Evolutionary conservation across 2,329 filamentous ascomycete species (phyloP), one percentile per base, ranked within the genome.

Genomic region (Raffaelea arxii): DNA sequence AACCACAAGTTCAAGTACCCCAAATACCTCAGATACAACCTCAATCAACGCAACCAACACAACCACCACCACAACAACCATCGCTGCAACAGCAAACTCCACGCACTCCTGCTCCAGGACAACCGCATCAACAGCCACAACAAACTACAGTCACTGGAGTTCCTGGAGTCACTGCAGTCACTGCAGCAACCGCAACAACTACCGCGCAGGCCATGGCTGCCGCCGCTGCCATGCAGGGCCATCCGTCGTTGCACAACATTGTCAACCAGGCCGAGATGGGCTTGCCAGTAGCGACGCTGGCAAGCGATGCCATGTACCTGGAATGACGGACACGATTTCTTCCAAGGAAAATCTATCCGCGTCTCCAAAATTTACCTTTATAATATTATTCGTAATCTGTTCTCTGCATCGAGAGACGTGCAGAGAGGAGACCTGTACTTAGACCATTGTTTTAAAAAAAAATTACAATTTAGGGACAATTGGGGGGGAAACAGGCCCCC

Each of bases 251-350:
- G 4, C 27, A 41, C 19, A 30, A 41, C 21, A 30, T 36, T 24
- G 25, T 36, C 19, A 44, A 42, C 7, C 68, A 51, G 36, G 41
- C 60, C 14, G 70, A 72, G 38, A 66, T 74, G 58, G 58, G 61
- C 49, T 62, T 72, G 56, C 61, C 64, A 11, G 70, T 73, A 59
- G 66, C 70, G 48, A 65, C 66, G 25, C 64, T 71, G 30, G 64
- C 46, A 18, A 62, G 64, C 36, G 72, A 75, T 46, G 62, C 66
- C 35, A 74, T 77, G 69, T 77, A 72, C 55, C 69, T 75, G 66
- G 71, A 74, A 52, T 74, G 44, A 58, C 60, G 58, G 43, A 50
- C n/a, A n/a, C n/a, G n/a, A n/a, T n/a, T n/a, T n/a, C n/a, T n/a
- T n/a, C n/a, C n/a, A n/a, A n/a, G n/a, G n/a, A n/a, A n/a, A n/a